These are phyloP conservation scores for Phyllostachys edulis DNA, from an alignment of 176 grass and related monocot species.

Conservation along the genomic window DNA sequence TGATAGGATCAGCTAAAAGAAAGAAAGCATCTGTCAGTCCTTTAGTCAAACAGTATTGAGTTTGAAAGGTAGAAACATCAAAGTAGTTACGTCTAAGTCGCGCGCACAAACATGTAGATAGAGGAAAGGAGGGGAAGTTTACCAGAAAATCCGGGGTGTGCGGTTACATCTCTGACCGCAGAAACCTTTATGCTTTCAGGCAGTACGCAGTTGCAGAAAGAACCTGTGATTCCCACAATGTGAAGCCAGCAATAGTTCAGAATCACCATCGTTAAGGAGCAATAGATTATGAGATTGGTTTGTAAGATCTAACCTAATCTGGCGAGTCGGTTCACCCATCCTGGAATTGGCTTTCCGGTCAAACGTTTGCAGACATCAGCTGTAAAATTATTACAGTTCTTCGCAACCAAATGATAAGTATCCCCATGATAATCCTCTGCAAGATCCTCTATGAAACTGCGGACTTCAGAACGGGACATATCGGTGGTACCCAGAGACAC, in stretches of 20 bases:
- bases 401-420: conserved; percentile 76
- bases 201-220: conserved; percentile 79
- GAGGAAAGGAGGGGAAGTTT: neutral
- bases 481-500: conserved; percentile 68
- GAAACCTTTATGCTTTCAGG: conserved; percentile 76
- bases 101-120: neutral
- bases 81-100: neutral
- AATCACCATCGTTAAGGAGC: neutral
- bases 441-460: conserved; percentile 66
- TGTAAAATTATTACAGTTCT: conserved; percentile 96
- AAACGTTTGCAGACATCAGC: conserved; percentile 61
- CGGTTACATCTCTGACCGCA: conserved; percentile 55
- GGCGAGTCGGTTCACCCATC: conserved; percentile 92
- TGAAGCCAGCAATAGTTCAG: conserved; percentile 11
- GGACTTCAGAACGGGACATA: conserved; percentile 65
- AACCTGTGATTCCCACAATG: conserved; percentile 54
- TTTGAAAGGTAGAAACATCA: neutral
- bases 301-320: conserved; percentile 59
- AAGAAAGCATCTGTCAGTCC: neutral
- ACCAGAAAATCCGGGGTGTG: conserved; percentile 61
- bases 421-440: conserved; percentile 74
- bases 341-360: conserved; percentile 58
- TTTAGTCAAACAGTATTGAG: neutral
- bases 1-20: neutral
- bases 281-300: neutral